Evolutionary conservation across 2,329 filamentous ascomycete species (phyloP), one percentile per base, ranked within the genome.

Genomic region (Cordyceps cateniannulata): DNA sequence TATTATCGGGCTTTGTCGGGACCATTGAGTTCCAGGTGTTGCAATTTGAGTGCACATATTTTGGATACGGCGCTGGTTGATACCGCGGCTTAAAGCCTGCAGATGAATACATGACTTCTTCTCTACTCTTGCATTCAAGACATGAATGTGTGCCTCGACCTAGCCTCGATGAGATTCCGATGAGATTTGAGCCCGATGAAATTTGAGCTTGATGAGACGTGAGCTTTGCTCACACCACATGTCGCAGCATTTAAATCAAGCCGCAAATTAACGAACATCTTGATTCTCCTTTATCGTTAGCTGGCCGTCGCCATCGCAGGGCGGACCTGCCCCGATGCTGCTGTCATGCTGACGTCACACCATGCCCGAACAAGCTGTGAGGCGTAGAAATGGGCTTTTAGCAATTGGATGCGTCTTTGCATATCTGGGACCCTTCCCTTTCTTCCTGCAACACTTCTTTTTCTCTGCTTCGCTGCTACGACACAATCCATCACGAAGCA

Each of bases 71-170:
- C 60, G 60, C 53, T 57, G 45, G 59, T 61, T 61, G 59, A 61
- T 61, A 61, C 59, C 53, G 59, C 59, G 53, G 59, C 53, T 61
- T 56, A 56, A 35, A 54, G 59, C 55, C 60, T 59, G 60, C 60
- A 59, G 60, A 62, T 55, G 60, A 62, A 62, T 62, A 62, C 49
- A 62, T 61, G 59, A 61, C 44, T 54, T 55, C n/a, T n/a, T n/a
- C n/a, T n/a, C n/a, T 35, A 53, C 42, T 45, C 42, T 45, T 40
- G 4, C 9, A 10, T 40, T 40, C n/a, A n/a, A n/a, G 12, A 10
- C 38, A 12, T 40, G 38, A 16, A 35, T 12, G 29, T 35, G 29
- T 35, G 29, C 12, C 29, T 35, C 29, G 29, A 35, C 29, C 12
- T 3, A 10, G 16, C 4, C 20, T 7, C 12, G 29, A 40, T 25